phyloP scores from a whole-genome alignment of 202 grass and related monocot species.

The Brachypodium distachyon region DNA sequence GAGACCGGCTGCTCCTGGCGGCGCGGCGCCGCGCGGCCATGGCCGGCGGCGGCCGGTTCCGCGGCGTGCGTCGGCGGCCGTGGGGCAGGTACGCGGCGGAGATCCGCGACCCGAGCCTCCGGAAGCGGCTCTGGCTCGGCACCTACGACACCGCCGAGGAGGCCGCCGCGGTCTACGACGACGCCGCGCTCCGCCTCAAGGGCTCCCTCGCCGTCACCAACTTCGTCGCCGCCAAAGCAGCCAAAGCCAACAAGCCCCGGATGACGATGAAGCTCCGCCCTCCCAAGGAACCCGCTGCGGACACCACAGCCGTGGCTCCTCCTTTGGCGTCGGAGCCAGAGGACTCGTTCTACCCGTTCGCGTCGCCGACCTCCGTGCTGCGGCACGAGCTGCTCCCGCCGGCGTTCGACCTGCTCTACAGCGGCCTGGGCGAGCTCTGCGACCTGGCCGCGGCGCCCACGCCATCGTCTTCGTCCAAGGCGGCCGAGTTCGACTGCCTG shows the following conservation, averaged over 20 bases:
- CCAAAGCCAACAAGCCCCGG: background rate
- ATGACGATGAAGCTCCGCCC: background rate
- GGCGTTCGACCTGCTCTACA: constrained; percentile 42
- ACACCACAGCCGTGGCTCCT: background rate
- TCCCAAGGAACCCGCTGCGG: background rate
- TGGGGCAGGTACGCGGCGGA: constrained; percentile 78
- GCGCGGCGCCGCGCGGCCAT: background rate
- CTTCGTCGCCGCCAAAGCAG: no score
- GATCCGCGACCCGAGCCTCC: constrained; percentile 60
- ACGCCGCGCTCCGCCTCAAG: constrained; percentile 60
- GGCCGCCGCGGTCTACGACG: constrained; percentile 76
- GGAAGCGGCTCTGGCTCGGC: constrained; percentile 68
- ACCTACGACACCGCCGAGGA: constrained; percentile 84
- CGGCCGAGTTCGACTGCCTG: constrained; percentile 57
- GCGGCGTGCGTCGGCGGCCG: constrained; percentile 62
- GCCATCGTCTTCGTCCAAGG: background rate
- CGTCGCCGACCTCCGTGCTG: constrained; percentile 52
- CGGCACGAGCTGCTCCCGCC: background rate
- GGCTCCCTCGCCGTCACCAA: constrained; percentile 53
- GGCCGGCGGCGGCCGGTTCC: constrained; percentile 24
- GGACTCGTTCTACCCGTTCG: constrained; percentile 18
- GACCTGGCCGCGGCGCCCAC: background rate
- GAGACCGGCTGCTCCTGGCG: background rate
- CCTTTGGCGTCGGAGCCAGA: background rate
- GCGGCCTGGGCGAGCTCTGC: constrained; percentile 20